Evolutionary conservation across 176 grass and related monocot species (phyloP), one percentile per base, ranked within the genome.

Genomic region (Cocos nucifera): DNA sequence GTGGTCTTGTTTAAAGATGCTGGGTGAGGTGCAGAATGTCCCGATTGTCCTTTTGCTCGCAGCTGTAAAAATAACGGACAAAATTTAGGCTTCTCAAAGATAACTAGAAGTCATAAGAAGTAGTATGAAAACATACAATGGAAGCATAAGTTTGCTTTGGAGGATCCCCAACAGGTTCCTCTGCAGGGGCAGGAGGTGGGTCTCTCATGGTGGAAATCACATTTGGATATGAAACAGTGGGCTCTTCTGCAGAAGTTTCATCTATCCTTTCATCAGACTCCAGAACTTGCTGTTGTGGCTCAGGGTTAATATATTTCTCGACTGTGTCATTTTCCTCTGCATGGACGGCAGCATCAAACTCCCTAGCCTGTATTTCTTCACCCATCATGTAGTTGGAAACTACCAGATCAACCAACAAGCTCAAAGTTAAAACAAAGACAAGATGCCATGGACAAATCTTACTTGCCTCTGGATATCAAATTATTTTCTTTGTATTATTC

Each of bases 111-210:
- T 44, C 8, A 44, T 44, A 12, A 9, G 2, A 12, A 44, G 35
- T 12, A 2, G 35, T 44, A 44, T 8, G 10, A 65, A 10, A 8
- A 58, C 81, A 68, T 92, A 98, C 94, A 61, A 92, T 88, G 67
- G 92, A 90, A 66, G 92, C 92, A 64, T 97, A 97, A 20, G 86
- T 90, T 48, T 90, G 89, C 76, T 88, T 97, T 63, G 86, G 54
- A 39, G 81, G 81, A 48, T 88, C 92, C 28, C 65, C 78, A 64
- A 75, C 69, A 80, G 83, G 81, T 56, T 97, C 87, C 9, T 82
- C 81, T 28, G 73, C 49, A 4, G 73, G 84, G 22, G n/a, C 48
- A 70, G 32, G 80, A 77, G 77, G 53, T 80, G 69, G 57, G 24
- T 89, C 77, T 17, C 65, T 73, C 69, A 73, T 71, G 51, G 61